Conservation (phyloP, 139 green algal species). For the Micromonas commoda region DNA sequence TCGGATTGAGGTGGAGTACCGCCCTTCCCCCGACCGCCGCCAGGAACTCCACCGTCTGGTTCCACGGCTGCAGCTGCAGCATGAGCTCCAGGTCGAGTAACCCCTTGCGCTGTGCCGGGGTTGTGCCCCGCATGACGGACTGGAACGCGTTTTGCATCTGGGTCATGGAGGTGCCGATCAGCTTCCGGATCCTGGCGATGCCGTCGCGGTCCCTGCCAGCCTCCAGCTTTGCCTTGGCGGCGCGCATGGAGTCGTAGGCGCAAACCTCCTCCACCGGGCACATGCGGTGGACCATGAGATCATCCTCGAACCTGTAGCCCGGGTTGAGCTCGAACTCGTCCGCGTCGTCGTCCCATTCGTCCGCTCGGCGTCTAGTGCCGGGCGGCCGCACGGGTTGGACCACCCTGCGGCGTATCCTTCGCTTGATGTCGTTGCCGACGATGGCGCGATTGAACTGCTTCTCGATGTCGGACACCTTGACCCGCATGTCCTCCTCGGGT, state of each 20-base stretch:
- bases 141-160: background rate
- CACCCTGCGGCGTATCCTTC: background rate
- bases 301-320: conserved; percentile 13
- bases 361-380: background rate
- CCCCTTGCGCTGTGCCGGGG: background rate
- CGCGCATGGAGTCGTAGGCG: conserved; percentile 17
- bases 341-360: background rate
- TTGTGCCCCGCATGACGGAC: background rate
- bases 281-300: conserved; percentile 10
- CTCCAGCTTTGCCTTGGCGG: background rate
- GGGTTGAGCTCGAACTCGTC: conserved; percentile 18
- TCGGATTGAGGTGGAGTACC: background rate
- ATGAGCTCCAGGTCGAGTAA: background rate
- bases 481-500: background rate
- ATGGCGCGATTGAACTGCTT: background rate
- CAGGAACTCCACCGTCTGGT: conserved; percentile 9
- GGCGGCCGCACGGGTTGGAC: background rate
- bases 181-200: background rate
- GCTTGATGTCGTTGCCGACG: background rate
- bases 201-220: background rate
- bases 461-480: conserved; percentile 11
- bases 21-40: background rate
- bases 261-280: conserved; percentile 18
- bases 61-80: conserved; percentile 21
- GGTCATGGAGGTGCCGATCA: background rate